Evolutionary conservation across 2,329 filamentous ascomycete species (phyloP), one percentile per base, ranked within the genome.

Genomic region (Exophiala bonariae): DNA sequence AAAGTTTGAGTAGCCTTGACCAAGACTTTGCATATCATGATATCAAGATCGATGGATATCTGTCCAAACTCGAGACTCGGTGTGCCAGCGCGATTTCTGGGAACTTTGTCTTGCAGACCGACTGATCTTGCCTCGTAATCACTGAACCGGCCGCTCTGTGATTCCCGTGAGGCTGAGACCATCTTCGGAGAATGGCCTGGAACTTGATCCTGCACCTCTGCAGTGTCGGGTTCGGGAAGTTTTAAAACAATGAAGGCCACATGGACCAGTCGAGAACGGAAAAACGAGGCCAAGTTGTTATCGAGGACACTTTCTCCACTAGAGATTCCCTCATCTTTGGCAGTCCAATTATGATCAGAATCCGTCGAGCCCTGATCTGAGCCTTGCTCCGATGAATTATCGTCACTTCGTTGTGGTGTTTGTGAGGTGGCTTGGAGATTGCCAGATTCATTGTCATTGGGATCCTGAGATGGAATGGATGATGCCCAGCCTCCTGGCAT

Each of bases 401-500:
- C 28, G 8, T 44, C 40, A 34, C 8, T 13, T 14, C 39, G 26
- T 28, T 38, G 22, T n/a, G 46, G 11, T n/a, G 22, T 18, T 18
- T 3, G 6, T 17, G 9, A 26, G 6, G 23, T 6, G 23, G 23
- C 11, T 26, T 11, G 11, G 23, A 6, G 23, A 6, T 26, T 6
- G 6, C n/a, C 22, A 14, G 8, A 9, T 26, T n/a, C 13, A 14
- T 19, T 17, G n/a, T 4, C 9, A n/a, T 41, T 20, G 6, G 7
- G 36, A 16, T 30, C 28, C 13, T 32, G 7, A 9, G 14, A 17
- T 16, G 35, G 41, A 18, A 26, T 31, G 13, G 54, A 49, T 46
- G 43, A 54, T 18, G 22, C 43, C 38, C 52, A 53, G 11, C 42
- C 54, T 22, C 54, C 54, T 14, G 54, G 54, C 49, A 57, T 57